Evolutionary conservation across 371 early-diverging fungal genomes (phyloP).

Genomic region (Rhizomucor pusillus): DNA sequence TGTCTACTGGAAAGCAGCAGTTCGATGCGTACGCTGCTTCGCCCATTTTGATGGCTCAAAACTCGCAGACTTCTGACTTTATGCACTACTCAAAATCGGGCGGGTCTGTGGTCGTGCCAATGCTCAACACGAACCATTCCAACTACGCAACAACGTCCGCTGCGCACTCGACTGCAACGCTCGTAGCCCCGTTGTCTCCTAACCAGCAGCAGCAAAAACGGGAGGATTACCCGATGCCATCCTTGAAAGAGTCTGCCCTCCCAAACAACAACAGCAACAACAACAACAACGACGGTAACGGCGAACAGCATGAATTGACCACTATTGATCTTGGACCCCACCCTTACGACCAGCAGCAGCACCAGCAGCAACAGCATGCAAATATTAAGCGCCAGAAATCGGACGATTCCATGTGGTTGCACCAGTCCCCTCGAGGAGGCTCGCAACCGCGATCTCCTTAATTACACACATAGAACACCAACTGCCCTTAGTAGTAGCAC

Average conservation of each 20-base stretch:
- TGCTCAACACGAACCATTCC: constrained; percentile 5
- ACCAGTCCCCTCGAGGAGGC: constrained; percentile 20
- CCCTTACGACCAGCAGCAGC: background rate
- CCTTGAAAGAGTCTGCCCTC: background rate
- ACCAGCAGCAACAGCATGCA: background rate
- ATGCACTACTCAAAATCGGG: constrained; percentile 13
- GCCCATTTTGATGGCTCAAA: constrained; percentile 16
- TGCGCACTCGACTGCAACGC: background rate
- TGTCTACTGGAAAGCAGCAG: constrained; percentile 11
- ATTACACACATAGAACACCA: no score
- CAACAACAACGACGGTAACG: background rate
- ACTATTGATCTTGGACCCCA: background rate
- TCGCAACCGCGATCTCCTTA: background rate
- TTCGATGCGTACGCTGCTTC: constrained; percentile 13
- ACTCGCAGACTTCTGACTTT: constrained; percentile 19
- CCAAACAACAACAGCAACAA: background rate
- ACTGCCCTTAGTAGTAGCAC: no score
- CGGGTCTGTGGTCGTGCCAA: constrained; percentile 11
- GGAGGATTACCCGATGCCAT: background rate
- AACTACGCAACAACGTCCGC: constrained; percentile 5
- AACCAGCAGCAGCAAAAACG: background rate
- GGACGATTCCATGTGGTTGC: constrained; percentile 21
- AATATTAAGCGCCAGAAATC: constrained; percentile 13
- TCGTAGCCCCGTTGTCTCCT: background rate
- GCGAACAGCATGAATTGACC: no score